These are phyloP conservation scores for Ophiostoma quercus DNA, from an alignment of 2,329 filamentous ascomycete species.

Conservation along the genomic window DNA sequence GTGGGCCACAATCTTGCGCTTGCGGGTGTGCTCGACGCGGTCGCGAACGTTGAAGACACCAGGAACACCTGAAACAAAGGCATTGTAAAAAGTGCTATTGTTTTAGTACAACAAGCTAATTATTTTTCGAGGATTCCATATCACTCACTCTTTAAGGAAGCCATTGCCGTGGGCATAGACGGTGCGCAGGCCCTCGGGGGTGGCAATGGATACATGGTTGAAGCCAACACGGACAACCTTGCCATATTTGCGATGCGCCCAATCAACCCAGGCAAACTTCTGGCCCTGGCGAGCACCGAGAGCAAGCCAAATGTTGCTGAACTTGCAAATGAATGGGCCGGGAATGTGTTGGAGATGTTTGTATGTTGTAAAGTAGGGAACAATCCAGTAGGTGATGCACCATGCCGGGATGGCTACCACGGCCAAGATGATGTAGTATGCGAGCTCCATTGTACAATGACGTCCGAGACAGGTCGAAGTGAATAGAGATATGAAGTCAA, in stretches of 20 bases:
- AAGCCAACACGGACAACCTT: slow-evolving; percentile 25
- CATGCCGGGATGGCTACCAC: slow-evolving; percentile 20
- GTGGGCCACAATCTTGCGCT: slow-evolving; percentile 64
- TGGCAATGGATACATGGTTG: slow-evolving; percentile 25
- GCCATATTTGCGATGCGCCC: slow-evolving; percentile 24
- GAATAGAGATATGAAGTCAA: not conserved
- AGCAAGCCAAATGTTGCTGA: slow-evolving; percentile 26
- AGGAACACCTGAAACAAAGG: slow-evolving; percentile 25
- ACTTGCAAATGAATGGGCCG: slow-evolving; percentile 23
- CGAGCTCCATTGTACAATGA: slow-evolving; percentile 17
- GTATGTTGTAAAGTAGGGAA: slow-evolving; percentile 25
- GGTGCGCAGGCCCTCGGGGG: slow-evolving; percentile 22
- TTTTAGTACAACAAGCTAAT: not conserved
- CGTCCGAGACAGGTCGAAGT: no score
- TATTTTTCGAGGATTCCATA: not conserved
- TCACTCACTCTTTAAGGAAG: slow-evolving; percentile 24
- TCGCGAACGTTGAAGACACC: slow-evolving; percentile 63
- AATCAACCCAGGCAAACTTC: slow-evolving; percentile 25
- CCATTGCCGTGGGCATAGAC: slow-evolving; percentile 27
- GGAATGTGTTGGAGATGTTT: slow-evolving; percentile 22
- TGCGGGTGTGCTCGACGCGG: slow-evolving; percentile 61
- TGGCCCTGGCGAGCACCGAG: slow-evolving; percentile 20
- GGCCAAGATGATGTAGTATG: slow-evolving; percentile 21
- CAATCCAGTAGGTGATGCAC: slow-evolving; percentile 23
- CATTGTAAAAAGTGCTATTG: slow-evolving; percentile 23